Conservation (phyloP, 495 filamentous ascomycete genomes). For the Xylaria grammica region DNA sequence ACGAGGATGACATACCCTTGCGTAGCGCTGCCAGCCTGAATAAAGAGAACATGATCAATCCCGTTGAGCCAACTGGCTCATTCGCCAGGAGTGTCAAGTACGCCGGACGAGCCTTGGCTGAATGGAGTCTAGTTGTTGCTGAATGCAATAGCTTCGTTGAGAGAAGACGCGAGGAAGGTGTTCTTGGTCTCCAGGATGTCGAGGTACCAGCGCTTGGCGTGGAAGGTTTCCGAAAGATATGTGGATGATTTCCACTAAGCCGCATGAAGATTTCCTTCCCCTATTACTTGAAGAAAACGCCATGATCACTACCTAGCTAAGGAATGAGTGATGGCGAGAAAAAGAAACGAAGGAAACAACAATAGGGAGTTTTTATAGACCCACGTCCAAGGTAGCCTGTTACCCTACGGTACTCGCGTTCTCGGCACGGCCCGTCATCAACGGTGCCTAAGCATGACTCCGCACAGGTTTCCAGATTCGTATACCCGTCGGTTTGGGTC, state of each 20-base stretch:
- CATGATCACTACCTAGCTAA: not conserved
- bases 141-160: slow-evolving; percentile 95
- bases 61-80: slow-evolving; percentile 45
- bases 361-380: not conserved
- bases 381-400: not conserved
- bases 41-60: slow-evolving; percentile 38
- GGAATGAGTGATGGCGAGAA: not conserved
- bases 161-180: slow-evolving; percentile 82
- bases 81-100: slow-evolving; percentile 64
- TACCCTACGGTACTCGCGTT: not conserved
- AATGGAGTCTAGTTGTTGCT: slow-evolving; percentile 83
- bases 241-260: slow-evolving; percentile 29
- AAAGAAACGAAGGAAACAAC: not conserved
- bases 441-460: not conserved
- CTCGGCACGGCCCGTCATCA: not conserved
- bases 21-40: slow-evolving; percentile 21
- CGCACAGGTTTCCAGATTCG: not conserved
- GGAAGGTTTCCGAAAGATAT: slow-evolving; percentile 74
- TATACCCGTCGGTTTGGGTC: not conserved
- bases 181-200: slow-evolving; percentile 72
- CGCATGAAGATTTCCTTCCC: not conserved
- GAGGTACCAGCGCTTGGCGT: slow-evolving; percentile 89
- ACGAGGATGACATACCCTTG: slow-evolving; percentile 30
- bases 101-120: slow-evolving; percentile 84
- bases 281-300: not conserved